phyloP scores from a whole-genome alignment of 768 basidiomycete genomes.

The Lyophyllum decastes region DNA sequence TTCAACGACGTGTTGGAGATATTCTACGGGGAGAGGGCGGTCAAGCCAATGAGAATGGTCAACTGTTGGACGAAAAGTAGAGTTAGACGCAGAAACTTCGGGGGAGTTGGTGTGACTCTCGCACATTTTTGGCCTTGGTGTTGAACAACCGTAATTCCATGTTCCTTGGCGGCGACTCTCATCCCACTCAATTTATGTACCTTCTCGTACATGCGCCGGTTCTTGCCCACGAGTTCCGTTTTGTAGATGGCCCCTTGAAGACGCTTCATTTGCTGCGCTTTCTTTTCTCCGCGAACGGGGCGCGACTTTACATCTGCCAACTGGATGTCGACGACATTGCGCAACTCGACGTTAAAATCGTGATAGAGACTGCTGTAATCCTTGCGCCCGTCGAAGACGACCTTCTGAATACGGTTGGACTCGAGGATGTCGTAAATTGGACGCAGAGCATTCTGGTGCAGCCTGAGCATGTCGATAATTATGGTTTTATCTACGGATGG shows the following conservation, averaged over 20 bases:
- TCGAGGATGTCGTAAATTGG: constrained; percentile 16
- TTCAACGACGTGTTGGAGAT: constrained; percentile 2
- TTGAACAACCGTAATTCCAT: not conserved
- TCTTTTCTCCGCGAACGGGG: not conserved
- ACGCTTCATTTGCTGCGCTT: not conserved
- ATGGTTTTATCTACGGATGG: constrained; percentile 1
- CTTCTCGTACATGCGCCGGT: not conserved
- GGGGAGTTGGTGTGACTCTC: no score
- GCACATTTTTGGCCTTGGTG: no score
- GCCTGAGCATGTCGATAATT: constrained; percentile 15
- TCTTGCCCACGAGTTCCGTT: not conserved
- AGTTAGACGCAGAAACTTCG: no score
- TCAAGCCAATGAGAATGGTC: constrained; percentile 8
- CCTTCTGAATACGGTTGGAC: constrained; percentile 8
- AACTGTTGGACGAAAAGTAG: not conserved
- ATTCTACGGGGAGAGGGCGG: not conserved
- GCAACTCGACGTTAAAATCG: constrained; percentile 6
- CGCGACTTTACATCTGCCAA: constrained; percentile 18
- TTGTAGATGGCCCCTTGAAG: not conserved
- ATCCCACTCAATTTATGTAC: constrained; percentile 6
- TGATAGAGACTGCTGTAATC: constrained; percentile 19
- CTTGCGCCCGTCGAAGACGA: constrained; percentile 20
- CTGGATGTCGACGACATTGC: constrained; percentile 17
- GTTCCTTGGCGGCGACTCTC: not conserved
- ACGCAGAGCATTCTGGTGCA: not conserved